phyloP scores from a whole-genome alignment of 2,329 filamentous ascomycete species.

The Hypoxylon sp. region DNA sequence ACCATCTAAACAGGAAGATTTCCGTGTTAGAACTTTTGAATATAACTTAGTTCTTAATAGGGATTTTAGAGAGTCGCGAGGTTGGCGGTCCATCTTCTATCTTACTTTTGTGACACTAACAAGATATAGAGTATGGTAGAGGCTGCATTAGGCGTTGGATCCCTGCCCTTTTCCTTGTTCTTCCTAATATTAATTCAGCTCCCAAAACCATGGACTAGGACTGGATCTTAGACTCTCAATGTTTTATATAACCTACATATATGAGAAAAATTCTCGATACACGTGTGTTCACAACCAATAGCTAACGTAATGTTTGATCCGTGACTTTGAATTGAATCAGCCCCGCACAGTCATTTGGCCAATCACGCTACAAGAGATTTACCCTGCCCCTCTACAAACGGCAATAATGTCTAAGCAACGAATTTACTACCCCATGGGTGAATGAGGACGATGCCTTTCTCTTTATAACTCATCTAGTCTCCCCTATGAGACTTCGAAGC shows the following conservation, averaged over 20 bases:
- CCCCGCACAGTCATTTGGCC: constrained; percentile 18
- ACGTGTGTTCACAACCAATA: constrained; percentile 6
- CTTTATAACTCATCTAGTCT: too few relatives aligned
- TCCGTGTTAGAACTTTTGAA: too few relatives aligned
- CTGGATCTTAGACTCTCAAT: not conserved
- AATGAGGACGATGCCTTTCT: constrained; percentile 18
- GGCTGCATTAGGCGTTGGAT: too few relatives aligned
- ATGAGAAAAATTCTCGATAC: not conserved
- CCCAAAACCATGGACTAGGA: constrained; percentile 25
- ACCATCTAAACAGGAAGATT: too few relatives aligned
- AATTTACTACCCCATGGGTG: constrained; percentile 25
- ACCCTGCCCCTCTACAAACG: constrained; percentile 44
- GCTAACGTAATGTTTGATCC: not conserved
- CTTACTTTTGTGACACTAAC: too few relatives aligned
- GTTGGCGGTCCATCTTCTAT: too few relatives aligned
- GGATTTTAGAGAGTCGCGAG: too few relatives aligned
- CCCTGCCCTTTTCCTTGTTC: constrained; percentile 1
- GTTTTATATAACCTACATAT: not conserved
- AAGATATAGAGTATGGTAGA: too few relatives aligned
- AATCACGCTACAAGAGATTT: constrained; percentile 31
- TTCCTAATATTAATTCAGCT: constrained; percentile 18
- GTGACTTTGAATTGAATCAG: not conserved
- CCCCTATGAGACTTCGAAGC: not conserved
- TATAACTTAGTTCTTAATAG: too few relatives aligned
- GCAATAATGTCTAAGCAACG: constrained; percentile 44